Evolutionary conservation across 768 basidiomycete species (phyloP), one percentile per base, ranked within the genome.

Genomic region (Hericium alpestre): DNA sequence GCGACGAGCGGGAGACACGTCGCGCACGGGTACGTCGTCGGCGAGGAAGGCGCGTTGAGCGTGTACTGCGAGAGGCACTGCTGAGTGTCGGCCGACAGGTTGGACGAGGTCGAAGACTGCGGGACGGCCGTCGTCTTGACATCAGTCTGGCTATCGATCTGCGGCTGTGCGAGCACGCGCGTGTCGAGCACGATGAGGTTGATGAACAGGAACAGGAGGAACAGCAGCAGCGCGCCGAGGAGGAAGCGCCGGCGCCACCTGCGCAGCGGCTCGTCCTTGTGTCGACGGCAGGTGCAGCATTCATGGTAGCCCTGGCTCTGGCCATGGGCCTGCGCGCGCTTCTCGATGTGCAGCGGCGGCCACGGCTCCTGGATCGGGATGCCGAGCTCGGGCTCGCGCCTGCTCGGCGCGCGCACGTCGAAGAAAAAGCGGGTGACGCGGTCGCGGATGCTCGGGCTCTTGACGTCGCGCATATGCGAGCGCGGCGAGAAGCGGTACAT

Each of bases 11-110:
- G 63, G 18, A 77, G 69, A 61, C 78, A 80, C 6, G 71, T 69
- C 40, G 71, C 70, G 59, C 78, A 80, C 12, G 78, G 76, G 59
- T 79, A 80, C 5, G 62, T 59, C n/a, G 64, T 57, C 1, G 78
- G 76, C 51, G 72, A 66, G 1, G 70, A 64, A 1, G 78, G 72
- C 1, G 78, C 79, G 43, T 77, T 70, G 48, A 79, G 62, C 15
- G 65, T 71, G 62, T 71, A 79, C 58, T 79, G 71, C 15, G 72
- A 71, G 46, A 79, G 62, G 62, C 78, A 79, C 62, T 75, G 71
- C 58, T 73, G 71, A 20, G 73, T 70, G 58, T 72, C 67, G 37
- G 64, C 66, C 23, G 76, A 74, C 40, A 78, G 70, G 2, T 56
- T 51, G 18, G 59, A n/a, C 5, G 69, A 51, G 15, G 63, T 64